Evolutionary conservation across 1,139 yeast species (phyloP), one percentile per base, ranked within the genome.

Genomic region (Pneumocystis murina): DNA sequence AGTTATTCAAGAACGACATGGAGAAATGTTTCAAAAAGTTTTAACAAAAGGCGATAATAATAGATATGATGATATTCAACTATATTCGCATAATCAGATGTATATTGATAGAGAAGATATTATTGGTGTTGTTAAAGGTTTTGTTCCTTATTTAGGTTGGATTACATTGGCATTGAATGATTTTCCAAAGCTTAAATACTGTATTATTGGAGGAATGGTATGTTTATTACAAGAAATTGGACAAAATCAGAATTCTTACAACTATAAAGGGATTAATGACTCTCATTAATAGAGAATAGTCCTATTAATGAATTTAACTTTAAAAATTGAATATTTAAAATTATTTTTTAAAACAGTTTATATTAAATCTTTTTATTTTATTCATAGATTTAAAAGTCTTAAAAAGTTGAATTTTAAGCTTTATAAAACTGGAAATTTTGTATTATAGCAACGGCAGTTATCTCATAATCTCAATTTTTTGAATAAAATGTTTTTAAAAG

Each of bases 1-100:
- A 68, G 96, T 94, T 0, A 75, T 94, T 71, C 81, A 96, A 71
- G 92, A 89, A 70, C 96, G 88, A 72, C 71, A 73, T 10, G 72
- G 75, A 68, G 62, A 59, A 30, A 16, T 41, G 7, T 30, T 28
- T 35, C 66, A 64, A 58, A 55, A 85, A 65, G 76, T 92, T 63
- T 80, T 92, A 67, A 94, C 99, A 2, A 92, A 92, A 74, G 99
- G 99, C 72, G 99, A 92, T 74, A 94, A 94, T 74, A 92, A 92
- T 72, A 87, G 92, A 3, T 85, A 87, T 64, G 96, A 92, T 74
- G 99, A 92, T 75, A 80, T 92, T 69, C 86, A 88, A 28, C 79
- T 92, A 61, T 92, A 94, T 72, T 87, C 92, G 0, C 80, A 82
- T 68, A 84, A 83, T 66, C 94, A 89, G 72, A 78, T 78, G 64